Percentiles rank a stretch among this genome's conserved stretches.
Evolutionary conservation across 768 basidiomycete species (phyloP).

Genomic region (Vararia minispora): DNA sequence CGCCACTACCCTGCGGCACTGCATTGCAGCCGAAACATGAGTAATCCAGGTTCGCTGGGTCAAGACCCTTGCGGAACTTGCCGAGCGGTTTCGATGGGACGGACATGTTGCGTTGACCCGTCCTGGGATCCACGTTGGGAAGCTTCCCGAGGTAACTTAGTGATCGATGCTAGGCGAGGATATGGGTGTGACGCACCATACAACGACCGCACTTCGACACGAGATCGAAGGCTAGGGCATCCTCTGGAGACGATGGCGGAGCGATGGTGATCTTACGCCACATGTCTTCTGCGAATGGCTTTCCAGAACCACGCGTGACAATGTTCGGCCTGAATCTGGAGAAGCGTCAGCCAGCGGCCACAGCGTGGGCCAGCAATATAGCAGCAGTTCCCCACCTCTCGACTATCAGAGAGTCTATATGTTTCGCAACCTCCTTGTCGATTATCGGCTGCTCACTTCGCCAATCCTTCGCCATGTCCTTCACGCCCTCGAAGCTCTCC

Average conservation of each 20-base stretch:
- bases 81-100: constrained; percentile 68
- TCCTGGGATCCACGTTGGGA: constrained; percentile 59
- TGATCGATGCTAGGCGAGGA: constrained; percentile 2
- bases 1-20: constrained; percentile 37
- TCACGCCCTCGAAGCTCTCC: constrained; percentile 47
- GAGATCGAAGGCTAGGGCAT: constrained; percentile 30
- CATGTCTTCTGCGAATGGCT: constrained; percentile 61
- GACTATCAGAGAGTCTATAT: constrained; percentile 36
- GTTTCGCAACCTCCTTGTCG: constrained; percentile 37
- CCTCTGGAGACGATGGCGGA: constrained; percentile 29
- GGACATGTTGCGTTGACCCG: constrained; percentile 54
- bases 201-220: constrained; percentile 66
- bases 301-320: constrained; percentile 48
- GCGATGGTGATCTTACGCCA: constrained; percentile 54
- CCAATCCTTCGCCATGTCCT: constrained; percentile 33
- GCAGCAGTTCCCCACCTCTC: constrained; percentile 37
- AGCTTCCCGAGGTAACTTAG: constrained; percentile 31
- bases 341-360: constrained; percentile 1
- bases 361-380: no score
- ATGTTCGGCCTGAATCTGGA: constrained; percentile 71
- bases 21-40: constrained; percentile 65
- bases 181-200: constrained; percentile 35
- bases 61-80: constrained; percentile 57
- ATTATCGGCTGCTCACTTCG: constrained; percentile 12
- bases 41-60: constrained; percentile 34